Evolutionary conservation across 2,329 filamentous ascomycete species (phyloP).

Genomic region (Aspergillus brunneoviolaceus): DNA sequence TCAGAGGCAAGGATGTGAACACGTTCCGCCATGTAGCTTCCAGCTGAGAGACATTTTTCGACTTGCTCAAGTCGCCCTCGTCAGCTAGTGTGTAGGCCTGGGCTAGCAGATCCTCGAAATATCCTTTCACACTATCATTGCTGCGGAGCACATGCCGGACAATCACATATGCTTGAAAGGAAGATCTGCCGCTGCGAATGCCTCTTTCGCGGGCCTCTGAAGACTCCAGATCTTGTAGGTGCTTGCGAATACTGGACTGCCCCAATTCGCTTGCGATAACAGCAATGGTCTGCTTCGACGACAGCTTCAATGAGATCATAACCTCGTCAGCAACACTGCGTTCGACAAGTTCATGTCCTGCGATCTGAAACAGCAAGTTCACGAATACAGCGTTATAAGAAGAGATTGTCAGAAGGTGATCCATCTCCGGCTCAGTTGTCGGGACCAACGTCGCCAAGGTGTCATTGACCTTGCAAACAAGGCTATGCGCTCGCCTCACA

Average conservation of each 20-base stretch:
- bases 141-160: conserved; percentile 44
- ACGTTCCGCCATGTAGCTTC: conserved; percentile 45
- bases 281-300: conserved; percentile 38
- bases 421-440: conserved; percentile 17
- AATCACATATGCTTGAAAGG: conserved; percentile 50
- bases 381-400: conserved; percentile 38
- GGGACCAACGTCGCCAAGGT: conserved; percentile 25
- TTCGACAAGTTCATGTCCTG: conserved; percentile 34
- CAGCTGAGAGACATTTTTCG: conserved; percentile 29
- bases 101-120: conserved; percentile 47
- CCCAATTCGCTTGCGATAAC: conserved; percentile 34
- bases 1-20: conserved; percentile 54
- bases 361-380: conserved; percentile 41
- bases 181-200: conserved; percentile 45
- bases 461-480: conserved; percentile 44
- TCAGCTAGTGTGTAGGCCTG: conserved; percentile 33
- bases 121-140: conserved; percentile 26
- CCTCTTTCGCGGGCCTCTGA: conserved; percentile 48
- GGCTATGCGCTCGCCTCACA: conserved; percentile 34
- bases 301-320: conserved; percentile 32
- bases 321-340: conserved; percentile 23
- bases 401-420: conserved; percentile 23
- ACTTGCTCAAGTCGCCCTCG: conserved; percentile 41
- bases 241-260: conserved; percentile 39
- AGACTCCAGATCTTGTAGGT: conserved; percentile 48